Conservation (phyloP, 1,284 basidiomycete genomes). For the Takashimella koratensis region DNA sequence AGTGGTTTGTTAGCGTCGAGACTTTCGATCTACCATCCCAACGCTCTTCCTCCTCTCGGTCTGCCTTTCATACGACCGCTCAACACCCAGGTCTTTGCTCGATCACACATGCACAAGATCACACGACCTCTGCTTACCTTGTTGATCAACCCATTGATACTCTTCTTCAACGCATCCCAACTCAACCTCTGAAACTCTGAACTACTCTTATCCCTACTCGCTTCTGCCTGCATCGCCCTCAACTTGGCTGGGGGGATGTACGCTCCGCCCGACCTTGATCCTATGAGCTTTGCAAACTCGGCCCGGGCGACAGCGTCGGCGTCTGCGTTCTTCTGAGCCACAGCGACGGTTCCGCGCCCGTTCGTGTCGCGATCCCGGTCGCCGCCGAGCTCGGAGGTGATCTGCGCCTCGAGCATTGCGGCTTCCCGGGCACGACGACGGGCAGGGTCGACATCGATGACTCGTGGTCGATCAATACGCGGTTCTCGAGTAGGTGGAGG, state of each 20-base stretch:
- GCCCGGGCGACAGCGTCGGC: constrained; percentile 59
- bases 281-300: constrained; percentile 75
- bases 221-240: constrained; percentile 85
- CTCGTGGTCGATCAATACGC: constrained; percentile 56
- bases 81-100: no score
- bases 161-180: constrained; percentile 97
- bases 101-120: no score
- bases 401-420: constrained; percentile 66
- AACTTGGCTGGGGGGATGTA: constrained; percentile 94
- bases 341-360: no score
- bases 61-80: no score
- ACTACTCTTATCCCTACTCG: constrained; percentile 73
- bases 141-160: constrained; percentile 99
- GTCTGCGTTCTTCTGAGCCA: constrained; percentile 23
- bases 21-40: no score
- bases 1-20: not conserved
- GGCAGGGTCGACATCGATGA: constrained; percentile 71
- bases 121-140: constrained; percentile 62
- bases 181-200: constrained; percentile 92
- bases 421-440: constrained; percentile 71
- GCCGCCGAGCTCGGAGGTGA: constrained; percentile 55
- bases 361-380: constrained; percentile 52
- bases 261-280: constrained; percentile 78
- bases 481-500: constrained; percentile 15
- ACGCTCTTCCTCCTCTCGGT: no score